Conservation (phyloP, 2,329 filamentous ascomycete genomes). For the Pestalotiopsis sp. region DNA sequence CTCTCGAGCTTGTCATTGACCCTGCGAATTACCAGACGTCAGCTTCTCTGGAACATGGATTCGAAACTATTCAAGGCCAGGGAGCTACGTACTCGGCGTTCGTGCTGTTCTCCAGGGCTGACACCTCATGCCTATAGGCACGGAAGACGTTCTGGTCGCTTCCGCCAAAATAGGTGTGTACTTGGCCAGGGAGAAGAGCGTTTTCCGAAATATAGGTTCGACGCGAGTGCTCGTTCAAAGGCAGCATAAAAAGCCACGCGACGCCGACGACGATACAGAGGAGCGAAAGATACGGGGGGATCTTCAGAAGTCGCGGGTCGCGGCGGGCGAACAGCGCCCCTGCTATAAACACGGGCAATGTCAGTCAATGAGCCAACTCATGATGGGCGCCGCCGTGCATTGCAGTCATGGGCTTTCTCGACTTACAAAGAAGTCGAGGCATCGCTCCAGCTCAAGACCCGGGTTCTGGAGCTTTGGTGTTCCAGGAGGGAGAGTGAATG, state of each 20-base stretch:
- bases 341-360: constrained; percentile 37
- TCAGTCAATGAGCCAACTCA: not conserved
- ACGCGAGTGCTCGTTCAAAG: constrained; percentile 87
- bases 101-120: constrained; percentile 56
- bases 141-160: constrained; percentile 95
- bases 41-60: not conserved
- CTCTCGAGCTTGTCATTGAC: constrained; percentile 73
- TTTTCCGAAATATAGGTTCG: constrained; percentile 97
- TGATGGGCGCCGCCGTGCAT: not conserved
- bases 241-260: constrained; percentile 86
- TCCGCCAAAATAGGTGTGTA: constrained; percentile 96
- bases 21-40: constrained; percentile 35
- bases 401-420: not conserved
- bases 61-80: not conserved
- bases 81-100: constrained; percentile 52
- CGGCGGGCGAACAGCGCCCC: constrained; percentile 72
- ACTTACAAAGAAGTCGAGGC: constrained; percentile 58
- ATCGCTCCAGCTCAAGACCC: constrained; percentile 35
- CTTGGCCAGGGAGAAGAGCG: constrained; percentile 90
- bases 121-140: constrained; percentile 84
- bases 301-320: constrained; percentile 78
- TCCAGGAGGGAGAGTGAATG: not conserved
- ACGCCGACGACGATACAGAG: constrained; percentile 85
- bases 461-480: not conserved
- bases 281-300: constrained; percentile 86